Evolutionary conservation across 768 basidiomycete species (phyloP).

Genomic region (Cyclocybe aegerita): DNA sequence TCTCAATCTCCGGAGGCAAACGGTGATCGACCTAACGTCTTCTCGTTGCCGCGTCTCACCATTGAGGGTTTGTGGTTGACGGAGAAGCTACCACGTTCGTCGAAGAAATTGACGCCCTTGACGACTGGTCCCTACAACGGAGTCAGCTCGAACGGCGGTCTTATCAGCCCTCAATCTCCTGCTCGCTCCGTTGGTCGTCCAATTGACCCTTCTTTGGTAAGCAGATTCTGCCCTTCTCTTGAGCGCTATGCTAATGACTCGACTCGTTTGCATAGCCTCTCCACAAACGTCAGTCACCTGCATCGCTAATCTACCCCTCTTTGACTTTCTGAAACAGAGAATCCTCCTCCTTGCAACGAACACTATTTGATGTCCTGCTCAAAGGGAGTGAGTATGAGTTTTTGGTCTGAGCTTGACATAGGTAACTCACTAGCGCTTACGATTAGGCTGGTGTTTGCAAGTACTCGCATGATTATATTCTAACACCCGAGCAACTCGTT

Average conservation of each 20-base stretch:
- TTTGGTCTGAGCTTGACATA: not conserved
- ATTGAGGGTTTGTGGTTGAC: conserved; percentile 51
- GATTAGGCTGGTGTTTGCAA: conserved; percentile 64
- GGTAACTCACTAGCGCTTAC: conserved; percentile 14
- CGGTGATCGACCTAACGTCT: conserved; percentile 36
- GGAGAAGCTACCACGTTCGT: conserved; percentile 33
- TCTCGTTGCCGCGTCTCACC: conserved; percentile 51
- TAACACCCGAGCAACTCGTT: conserved; percentile 70
- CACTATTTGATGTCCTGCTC: conserved; percentile 82
- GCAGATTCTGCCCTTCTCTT: conserved; percentile 15
- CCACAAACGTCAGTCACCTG: conserved; percentile 63
- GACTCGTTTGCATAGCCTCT: conserved; percentile 49
- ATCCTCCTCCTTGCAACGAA: conserved; percentile 84
- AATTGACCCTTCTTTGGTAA: conserved; percentile 67
- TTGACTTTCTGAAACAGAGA: conserved; percentile 44
- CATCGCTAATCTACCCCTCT: conserved; percentile 6
- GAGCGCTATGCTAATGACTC: conserved; percentile 9
- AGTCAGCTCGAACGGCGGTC: conserved; percentile 54
- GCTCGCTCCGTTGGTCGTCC: conserved; percentile 40
- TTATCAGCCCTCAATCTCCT: conserved; percentile 68
- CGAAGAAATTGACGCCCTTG: conserved; percentile 47
- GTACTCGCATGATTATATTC: conserved; percentile 79
- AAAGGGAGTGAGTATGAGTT: conserved; percentile 56
- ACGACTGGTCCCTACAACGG: conserved; percentile 42
- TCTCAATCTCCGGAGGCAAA: conserved; percentile 35